These are phyloP conservation scores for Graphium sp. DNA, from an alignment of 2,329 filamentous ascomycete genomes.

Conservation along the genomic window DNA sequence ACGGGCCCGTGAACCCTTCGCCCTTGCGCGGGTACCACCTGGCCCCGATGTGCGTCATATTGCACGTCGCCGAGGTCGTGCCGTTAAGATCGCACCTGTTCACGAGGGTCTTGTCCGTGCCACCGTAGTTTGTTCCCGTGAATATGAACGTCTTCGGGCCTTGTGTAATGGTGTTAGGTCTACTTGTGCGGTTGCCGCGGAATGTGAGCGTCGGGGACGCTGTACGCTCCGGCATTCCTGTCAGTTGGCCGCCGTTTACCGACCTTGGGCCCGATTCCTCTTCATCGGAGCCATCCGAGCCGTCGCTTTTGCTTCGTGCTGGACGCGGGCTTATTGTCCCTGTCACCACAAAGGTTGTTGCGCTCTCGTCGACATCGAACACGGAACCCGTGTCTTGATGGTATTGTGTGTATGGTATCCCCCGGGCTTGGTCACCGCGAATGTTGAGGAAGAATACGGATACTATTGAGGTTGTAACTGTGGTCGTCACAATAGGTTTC, in stretches of 20 bases:
- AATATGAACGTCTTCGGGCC: constrained; percentile 11
- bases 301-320: too few species aligned
- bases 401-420: constrained; percentile 10
- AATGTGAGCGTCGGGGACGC: constrained; percentile 2
- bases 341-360: constrained; percentile 11
- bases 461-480: constrained; percentile 8
- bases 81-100: constrained; percentile 12
- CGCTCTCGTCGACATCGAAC: constrained; percentile 7
- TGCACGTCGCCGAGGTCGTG: constrained; percentile 9
- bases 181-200: constrained; percentile 7
- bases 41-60: constrained; percentile 11
- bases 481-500: too few species aligned
- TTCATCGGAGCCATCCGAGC: too few species aligned
- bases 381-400: constrained; percentile 10
- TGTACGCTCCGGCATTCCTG: constrained; percentile 3
- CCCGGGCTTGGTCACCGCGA: constrained; percentile 8
- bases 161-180: constrained; percentile 11
- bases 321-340: constrained; percentile 9
- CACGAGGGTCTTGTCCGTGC: constrained; percentile 8
- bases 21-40: constrained; percentile 10
- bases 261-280: too few species aligned
- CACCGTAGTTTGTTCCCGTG: constrained; percentile 9
- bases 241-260: too few species aligned
- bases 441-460: constrained; percentile 11
- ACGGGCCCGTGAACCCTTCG: constrained; percentile 4